A percentile compares a stretch with the other conserved stretches of the same genome.
Conservation (phyloP, 2,329 filamentous ascomycete species). For the Aspergillus sp. region DNA sequence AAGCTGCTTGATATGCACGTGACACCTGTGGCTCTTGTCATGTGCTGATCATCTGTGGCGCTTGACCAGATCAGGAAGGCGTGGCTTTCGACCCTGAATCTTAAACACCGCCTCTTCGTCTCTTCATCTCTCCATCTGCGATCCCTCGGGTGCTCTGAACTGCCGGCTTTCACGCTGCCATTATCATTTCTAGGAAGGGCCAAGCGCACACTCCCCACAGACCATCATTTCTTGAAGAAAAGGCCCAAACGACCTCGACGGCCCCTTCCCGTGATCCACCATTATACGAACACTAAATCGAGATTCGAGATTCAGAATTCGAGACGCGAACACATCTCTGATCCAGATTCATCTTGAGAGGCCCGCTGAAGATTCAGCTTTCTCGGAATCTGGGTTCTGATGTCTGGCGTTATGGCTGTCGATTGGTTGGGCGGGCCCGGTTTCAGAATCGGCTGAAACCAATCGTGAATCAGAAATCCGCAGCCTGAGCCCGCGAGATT, state of each 20-base stretch:
- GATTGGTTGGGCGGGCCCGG: conserved; percentile 18
- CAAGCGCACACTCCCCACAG: neutral
- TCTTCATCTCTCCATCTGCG: neutral
- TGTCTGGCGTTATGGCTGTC: neutral
- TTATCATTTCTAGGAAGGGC: neutral
- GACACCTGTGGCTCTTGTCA: conserved; percentile 2
- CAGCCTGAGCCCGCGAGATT: neutral
- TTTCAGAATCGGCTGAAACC: conserved; percentile 21
- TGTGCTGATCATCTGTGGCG: conserved; percentile 9
- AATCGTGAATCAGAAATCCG: conserved; percentile 13
- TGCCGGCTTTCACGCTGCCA: neutral
- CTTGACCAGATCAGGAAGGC: conserved; percentile 9
- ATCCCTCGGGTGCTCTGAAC: neutral
- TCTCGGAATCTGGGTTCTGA: neutral
- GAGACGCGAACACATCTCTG: neutral
- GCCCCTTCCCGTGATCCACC: neutral
- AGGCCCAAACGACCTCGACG: neutral
- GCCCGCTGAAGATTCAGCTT: conserved; percentile 5
- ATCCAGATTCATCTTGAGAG: neutral
- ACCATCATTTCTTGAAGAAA: neutral
- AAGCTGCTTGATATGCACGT: neutral
- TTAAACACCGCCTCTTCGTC: neutral
- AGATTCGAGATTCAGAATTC: neutral
- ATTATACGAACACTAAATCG: neutral
- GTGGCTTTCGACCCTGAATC: conserved; percentile 2